Evolutionary conservation across 768 basidiomycete species (phyloP), one percentile per base, ranked within the genome.

Genomic region (Pisolithus tinctorius): DNA sequence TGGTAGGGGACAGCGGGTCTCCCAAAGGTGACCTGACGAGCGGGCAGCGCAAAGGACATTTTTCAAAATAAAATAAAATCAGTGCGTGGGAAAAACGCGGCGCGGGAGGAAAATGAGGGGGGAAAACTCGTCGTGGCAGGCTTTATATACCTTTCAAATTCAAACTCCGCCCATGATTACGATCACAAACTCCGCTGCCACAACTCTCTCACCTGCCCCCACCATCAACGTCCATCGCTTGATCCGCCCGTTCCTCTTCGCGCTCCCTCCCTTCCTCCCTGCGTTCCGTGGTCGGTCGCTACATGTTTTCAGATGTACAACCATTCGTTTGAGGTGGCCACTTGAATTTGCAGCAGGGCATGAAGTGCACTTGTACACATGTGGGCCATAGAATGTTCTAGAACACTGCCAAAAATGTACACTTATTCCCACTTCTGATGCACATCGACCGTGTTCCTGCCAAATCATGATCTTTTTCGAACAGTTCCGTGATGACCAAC

Each of bases 11-110:
- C 73, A 55, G 77, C 81, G 47, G 84, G 71, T 51, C 87, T 80
- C 50, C 83, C 84, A 62, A 89, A 87, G 48, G 81, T 88, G 58
- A 89, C 79, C 60, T 85, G 87, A 60, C 87, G 86, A 54, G 87
- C 80, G 55, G 86, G 86, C 49, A 89, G 75, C 31, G 83, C 82
- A 62, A 84, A 85, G 45, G 77, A 78, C 76, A 78, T 77, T 27
- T 29, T 43, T 38, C 34, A 47, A 17, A 27, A 2, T 50, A 60
- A 55, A 50, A 43, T 37, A 47, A 36, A 20, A 58, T 16, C 55
- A 58, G 49, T 53, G 39, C 41, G 63, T 69, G 56, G 50, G 62
- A 36, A 41, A 68, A 66, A 63, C 26, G 5, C 26, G 27, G 52
- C 64, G 60, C 45, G 61, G 60, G 60, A 29, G 58, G 58, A 64